Evolutionary conservation across 768 basidiomycete genomes (phyloP).

Genomic region (Hydnum rufescens): DNA sequence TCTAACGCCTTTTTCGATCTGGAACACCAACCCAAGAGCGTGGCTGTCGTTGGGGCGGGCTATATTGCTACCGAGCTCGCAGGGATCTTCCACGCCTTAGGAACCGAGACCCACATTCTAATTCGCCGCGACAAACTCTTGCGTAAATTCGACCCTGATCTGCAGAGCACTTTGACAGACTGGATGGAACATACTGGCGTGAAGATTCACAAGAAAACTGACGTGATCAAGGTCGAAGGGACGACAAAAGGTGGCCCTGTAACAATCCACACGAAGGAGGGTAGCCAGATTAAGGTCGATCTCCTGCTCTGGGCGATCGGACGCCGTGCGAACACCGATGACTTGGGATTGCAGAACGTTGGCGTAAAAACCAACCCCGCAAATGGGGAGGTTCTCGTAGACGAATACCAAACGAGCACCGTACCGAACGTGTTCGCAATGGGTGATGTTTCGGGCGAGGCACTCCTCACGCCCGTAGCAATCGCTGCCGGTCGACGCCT

Average conservation of each 20-base stretch:
- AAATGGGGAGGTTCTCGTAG: constrained; percentile 72
- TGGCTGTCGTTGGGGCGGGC: constrained; percentile 88
- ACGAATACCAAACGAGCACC: constrained; percentile 75
- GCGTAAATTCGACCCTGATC: constrained; percentile 74
- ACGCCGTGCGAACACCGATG: constrained; percentile 57
- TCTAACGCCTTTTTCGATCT: constrained; percentile 96
- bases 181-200: constrained; percentile 95
- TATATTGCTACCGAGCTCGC: constrained; percentile 97
- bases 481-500: constrained; percentile 87
- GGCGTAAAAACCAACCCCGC: constrained; percentile 48
- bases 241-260: constrained; percentile 41
- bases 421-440: constrained; percentile 58
- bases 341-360: constrained; percentile 55
- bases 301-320: constrained; percentile 89
- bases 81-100: constrained; percentile 79
- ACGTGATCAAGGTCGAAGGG: constrained; percentile 61
- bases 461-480: constrained; percentile 85
- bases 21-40: constrained; percentile 74
- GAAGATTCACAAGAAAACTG: constrained; percentile 58
- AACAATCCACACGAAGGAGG: constrained; percentile 55
- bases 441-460: constrained; percentile 88
- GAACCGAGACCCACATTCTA: constrained; percentile 78
- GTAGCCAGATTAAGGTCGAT: constrained; percentile 69
- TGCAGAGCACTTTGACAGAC: constrained; percentile 67
- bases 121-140: constrained; percentile 82